These are phyloP conservation scores for Talaromyces marneffei DNA, from an alignment of 2,329 filamentous ascomycete genomes.

Conservation along the genomic window DNA sequence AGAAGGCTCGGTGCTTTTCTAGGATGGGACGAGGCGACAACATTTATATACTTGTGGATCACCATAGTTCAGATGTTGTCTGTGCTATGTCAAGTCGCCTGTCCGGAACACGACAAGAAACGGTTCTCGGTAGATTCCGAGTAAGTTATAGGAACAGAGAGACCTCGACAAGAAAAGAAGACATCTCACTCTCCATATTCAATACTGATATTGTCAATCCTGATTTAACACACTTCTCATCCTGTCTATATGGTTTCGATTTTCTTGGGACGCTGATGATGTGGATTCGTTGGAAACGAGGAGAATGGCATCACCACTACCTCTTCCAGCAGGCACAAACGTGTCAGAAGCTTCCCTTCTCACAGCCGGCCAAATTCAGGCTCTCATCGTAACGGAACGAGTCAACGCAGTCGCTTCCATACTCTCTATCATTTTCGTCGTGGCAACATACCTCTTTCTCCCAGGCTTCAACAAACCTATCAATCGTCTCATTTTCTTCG, in stretches of 20 bases:
- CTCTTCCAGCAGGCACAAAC: neutral
- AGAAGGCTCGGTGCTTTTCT: too few species aligned
- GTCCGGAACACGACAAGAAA: neutral
- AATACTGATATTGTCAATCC: too few species aligned
- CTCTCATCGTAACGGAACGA: constrained; percentile 18
- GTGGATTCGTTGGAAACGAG: neutral
- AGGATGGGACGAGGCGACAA: too few species aligned
- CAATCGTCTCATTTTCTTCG: constrained; percentile 73
- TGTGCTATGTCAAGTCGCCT: neutral
- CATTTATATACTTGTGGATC: neutral
- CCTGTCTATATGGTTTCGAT: neutral
- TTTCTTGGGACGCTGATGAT: neutral
- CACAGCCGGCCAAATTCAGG: constrained; percentile 3
- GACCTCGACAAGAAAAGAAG: neutral
- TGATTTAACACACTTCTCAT: neutral
- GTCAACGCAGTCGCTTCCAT: constrained; percentile 20
- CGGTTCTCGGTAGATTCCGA: neutral
- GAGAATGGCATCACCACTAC: neutral
- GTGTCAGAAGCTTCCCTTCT: neutral
- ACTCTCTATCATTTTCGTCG: constrained; percentile 17
- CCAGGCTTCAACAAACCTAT: constrained; percentile 41
- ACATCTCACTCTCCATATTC: neutral
- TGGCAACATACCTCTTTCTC: constrained; percentile 18
- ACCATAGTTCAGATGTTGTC: too few species aligned
- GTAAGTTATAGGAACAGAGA: neutral